phyloP scores from a whole-genome alignment of 495 filamentous ascomycete genomes.

The Melanomma pulvis-pyrius region DNA sequence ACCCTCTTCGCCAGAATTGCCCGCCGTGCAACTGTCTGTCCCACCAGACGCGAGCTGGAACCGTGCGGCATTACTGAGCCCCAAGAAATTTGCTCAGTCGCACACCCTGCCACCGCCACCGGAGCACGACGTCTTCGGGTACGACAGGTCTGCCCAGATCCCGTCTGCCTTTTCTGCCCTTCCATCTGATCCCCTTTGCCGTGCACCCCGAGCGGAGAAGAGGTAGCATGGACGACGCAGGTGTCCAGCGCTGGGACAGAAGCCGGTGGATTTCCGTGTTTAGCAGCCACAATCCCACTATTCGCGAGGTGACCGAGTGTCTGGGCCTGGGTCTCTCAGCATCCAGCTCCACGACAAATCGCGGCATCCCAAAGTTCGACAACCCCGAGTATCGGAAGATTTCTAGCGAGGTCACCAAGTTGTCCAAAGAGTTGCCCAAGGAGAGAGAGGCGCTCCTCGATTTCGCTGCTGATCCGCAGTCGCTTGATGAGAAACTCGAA shows the following conservation, averaged over 20 bases:
- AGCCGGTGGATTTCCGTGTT: slow-evolving; percentile 24
- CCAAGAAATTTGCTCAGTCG: not conserved
- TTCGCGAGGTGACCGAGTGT: slow-evolving; percentile 33
- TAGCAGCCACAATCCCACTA: slow-evolving; percentile 29
- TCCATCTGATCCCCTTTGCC: not conserved
- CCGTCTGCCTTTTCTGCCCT: not conserved
- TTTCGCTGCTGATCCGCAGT: slow-evolving; percentile 21
- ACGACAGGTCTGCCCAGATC: not conserved
- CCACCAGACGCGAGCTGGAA: not conserved
- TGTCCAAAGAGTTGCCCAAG: slow-evolving; percentile 33
- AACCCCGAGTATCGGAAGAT: slow-evolving; percentile 26
- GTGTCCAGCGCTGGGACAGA: slow-evolving; percentile 23
- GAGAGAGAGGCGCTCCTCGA: slow-evolving; percentile 32
- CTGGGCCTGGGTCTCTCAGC: slow-evolving; percentile 27
- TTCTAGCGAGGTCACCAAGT: slow-evolving; percentile 25
- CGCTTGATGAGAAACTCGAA: slow-evolving; percentile 22
- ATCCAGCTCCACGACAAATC: slow-evolving; percentile 18
- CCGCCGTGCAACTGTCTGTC: not conserved
- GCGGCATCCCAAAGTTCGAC: slow-evolving; percentile 37
- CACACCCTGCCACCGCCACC: not conserved
- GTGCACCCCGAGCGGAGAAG: not conserved
- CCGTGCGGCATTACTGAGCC: not conserved
- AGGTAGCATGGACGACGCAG: slow-evolving; percentile 1
- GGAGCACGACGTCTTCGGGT: not conserved
- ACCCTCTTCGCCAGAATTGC: not conserved